These are phyloP conservation scores for Blepharisma stoltei DNA, from an alignment of 73 alveolate genomes.

Conservation along the genomic window DNA sequence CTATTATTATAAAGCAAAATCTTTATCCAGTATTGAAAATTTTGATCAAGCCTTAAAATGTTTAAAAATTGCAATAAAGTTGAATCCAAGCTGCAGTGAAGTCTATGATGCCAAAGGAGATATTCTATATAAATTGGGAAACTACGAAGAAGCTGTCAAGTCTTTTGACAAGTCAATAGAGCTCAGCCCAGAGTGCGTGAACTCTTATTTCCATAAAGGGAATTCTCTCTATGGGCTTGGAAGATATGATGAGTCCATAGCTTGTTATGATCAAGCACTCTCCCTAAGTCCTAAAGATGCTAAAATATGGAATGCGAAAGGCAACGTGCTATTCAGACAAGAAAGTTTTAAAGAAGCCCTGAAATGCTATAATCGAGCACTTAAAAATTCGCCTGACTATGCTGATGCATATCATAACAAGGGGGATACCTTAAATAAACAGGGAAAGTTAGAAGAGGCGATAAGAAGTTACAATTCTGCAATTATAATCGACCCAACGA, in stretches of 20 bases:
- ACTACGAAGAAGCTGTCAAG: constrained; percentile 63
- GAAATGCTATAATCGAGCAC: constrained; percentile 42
- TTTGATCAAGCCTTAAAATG: too few species aligned
- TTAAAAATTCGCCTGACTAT: constrained; percentile 35
- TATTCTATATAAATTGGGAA: constrained; percentile 38
- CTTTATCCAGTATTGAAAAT: too few species aligned
- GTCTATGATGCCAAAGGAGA: too few species aligned
- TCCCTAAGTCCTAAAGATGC: constrained; percentile 71
- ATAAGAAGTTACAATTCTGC: constrained; percentile 69
- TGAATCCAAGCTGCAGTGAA: too few species aligned
- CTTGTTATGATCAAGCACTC: constrained; percentile 87
- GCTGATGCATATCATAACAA: constrained; percentile 51
- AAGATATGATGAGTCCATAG: constrained; percentile 85
- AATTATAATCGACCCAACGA: constrained; percentile 52
- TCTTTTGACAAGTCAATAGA: constrained; percentile 66
- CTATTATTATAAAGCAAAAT: constrained; percentile 31
- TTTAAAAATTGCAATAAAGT: too few species aligned
- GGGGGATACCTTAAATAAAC: constrained; percentile 75
- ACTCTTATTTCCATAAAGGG: constrained; percentile 86
- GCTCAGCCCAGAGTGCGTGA: constrained; percentile 66
- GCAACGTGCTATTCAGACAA: constrained; percentile 28
- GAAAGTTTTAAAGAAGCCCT: constrained; percentile 2
- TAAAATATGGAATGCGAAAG: constrained; percentile 90
- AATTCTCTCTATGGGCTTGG: constrained; percentile 94
- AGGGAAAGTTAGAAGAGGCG: constrained; percentile 66